Evolutionary conservation across 2,329 filamentous ascomycete species (phyloP), one percentile per base, ranked within the genome.

Genomic region (Bimuria novae-zelandiae): DNA sequence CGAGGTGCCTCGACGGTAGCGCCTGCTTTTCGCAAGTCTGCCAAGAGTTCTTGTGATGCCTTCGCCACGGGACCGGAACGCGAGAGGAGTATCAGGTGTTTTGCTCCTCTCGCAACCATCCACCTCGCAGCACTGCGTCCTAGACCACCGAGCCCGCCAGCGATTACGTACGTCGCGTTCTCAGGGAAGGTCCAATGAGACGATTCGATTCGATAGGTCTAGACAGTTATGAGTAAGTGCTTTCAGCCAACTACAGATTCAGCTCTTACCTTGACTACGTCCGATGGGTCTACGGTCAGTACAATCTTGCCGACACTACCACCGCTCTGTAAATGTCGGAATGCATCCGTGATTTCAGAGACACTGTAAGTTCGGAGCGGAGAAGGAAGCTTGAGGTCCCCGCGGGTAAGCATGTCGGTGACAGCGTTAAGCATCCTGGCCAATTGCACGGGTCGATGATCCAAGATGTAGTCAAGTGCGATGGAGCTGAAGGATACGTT

Each of bases 51-150:
- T 21, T 35, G 29, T 5, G 43, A 27, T 12, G 22, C 4, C 11
- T 27, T 43, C 8, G 32, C 19, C 11, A n/a, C 16, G 3, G 36
- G 25, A 22, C 47, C 47, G 2, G 47, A 50, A 43, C 47, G 36
- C n/a, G 47, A 50, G 17, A 50, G 37, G 2, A 50, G 37, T 7
- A 50, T 43, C 2, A 50, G 36, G 22, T 50, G 14, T n/a, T 16
- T 42, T 21, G 47, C 47, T 29, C 47, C 47, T 19, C 11, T 21
- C 16, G 23, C 40, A 17, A 29, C 40, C 22, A 43, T 27, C 40
- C 40, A 43, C 19, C 40, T 12, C 22, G 21, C 37, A 7, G 8
- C 45, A 16, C 21, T 17, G 1, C 5, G 32, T n/a, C 19, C 40
- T 17, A 14, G 14, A 29, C 40, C 40, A 6, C 40, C 40, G 7